Evolutionary conservation across 495 filamentous ascomycete genomes (phyloP).

Genomic region (Aspergillus panamensis): DNA sequence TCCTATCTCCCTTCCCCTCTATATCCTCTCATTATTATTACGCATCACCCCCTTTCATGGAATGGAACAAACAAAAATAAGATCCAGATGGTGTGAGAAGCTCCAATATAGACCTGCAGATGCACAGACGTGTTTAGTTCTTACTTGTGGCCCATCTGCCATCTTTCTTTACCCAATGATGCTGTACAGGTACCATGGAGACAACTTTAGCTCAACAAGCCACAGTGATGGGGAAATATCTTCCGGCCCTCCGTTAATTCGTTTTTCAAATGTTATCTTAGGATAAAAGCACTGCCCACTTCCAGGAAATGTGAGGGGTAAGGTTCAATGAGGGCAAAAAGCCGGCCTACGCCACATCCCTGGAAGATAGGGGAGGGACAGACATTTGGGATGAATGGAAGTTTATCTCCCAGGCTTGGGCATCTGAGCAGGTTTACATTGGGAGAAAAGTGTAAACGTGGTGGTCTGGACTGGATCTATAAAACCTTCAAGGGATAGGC

Average conservation of each 20-base stretch:
- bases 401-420: too few relatives aligned
- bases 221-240: too few relatives aligned
- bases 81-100: background rate
- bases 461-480: too few relatives aligned
- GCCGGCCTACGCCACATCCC: too few relatives aligned
- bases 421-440: too few relatives aligned
- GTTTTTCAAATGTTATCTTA: background rate
- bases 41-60: background rate
- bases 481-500: too few relatives aligned
- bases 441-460: too few relatives aligned
- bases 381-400: too few relatives aligned
- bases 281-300: too few relatives aligned
- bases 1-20: background rate
- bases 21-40: background rate
- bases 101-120: background rate
- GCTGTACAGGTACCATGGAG: background rate
- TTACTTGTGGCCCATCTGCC: conserved; percentile 2
- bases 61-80: background rate
- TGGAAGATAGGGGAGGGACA: too few relatives aligned
- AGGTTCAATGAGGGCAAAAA: too few relatives aligned
- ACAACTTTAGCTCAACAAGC: background rate
- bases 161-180: background rate
- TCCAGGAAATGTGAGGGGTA: too few relatives aligned
- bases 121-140: conserved; percentile 1
- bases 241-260: background rate